Conservation (phyloP, 192 early-diverging fungal genomes). For the Pecoramyces ruminantium region DNA sequence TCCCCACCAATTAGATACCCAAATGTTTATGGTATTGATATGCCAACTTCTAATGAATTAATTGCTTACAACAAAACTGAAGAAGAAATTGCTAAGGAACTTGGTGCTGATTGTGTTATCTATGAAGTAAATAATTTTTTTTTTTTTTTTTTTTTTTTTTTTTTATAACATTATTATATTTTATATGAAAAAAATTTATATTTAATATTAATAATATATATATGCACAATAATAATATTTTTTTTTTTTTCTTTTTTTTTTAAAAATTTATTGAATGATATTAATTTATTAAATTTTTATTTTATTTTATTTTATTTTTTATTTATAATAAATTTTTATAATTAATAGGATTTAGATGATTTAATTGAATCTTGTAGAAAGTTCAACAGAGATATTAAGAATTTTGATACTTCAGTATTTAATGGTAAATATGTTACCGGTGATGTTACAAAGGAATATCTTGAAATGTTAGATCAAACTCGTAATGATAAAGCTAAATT, state of each 20-base stretch:
- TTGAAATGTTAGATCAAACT: slow-evolving; percentile 27
- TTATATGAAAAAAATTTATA: too few species aligned
- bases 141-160: neutral
- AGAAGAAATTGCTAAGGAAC: slow-evolving; percentile 65
- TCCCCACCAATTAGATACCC: slow-evolving; percentile 86
- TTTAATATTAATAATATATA: too few species aligned
- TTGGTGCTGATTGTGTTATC: slow-evolving; percentile 92
- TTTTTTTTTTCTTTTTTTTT: too few species aligned
- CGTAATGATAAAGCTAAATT: slow-evolving; percentile 26
- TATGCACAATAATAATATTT: too few species aligned
- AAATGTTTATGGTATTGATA: slow-evolving; percentile 99
- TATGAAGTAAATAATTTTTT: slow-evolving; percentile 47
- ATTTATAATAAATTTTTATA: neutral
- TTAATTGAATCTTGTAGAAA: slow-evolving; percentile 66
- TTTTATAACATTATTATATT: too few species aligned
- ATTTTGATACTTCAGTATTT: slow-evolving; percentile 95
- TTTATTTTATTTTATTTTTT: neutral
- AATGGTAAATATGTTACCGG: slow-evolving; percentile 86
- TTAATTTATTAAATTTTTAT: too few species aligned
- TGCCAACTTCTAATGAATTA: slow-evolving; percentile 86
- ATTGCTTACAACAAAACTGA: slow-evolving; percentile 67
- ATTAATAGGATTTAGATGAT: slow-evolving; percentile 49
- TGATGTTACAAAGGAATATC: slow-evolving; percentile 47
- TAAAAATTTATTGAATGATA: too few species aligned
- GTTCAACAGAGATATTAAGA: slow-evolving; percentile 64